Conservation (phyloP, 2,329 filamentous ascomycete genomes). For the Remersonia thermophila region DNA sequence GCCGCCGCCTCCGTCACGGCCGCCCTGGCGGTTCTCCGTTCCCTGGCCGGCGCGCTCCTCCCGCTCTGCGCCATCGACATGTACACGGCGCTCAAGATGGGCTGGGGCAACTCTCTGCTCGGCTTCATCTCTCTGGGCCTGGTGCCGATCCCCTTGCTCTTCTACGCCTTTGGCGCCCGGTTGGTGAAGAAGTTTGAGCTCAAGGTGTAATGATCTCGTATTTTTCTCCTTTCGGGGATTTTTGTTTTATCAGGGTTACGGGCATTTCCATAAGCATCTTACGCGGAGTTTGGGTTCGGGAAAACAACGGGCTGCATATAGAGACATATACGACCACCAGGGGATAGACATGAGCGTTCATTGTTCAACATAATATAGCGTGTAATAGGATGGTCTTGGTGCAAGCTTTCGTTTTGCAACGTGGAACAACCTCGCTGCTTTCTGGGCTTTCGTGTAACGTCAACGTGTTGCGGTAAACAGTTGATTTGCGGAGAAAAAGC, state of each 20-base stretch:
- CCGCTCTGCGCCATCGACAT: constrained; percentile 27
- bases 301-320: too few species aligned
- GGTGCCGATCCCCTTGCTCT: constrained; percentile 27
- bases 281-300: too few species aligned
- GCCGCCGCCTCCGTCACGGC: constrained; percentile 30
- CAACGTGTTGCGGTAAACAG: neutral
- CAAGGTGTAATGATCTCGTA: neutral
- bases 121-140: constrained; percentile 27
- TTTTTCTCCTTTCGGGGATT: neutral
- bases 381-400: too few species aligned
- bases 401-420: too few species aligned
- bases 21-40: constrained; percentile 27
- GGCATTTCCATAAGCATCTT: too few species aligned
- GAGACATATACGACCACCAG: too few species aligned
- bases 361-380: too few species aligned
- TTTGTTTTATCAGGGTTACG: too few species aligned
- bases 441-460: too few species aligned
- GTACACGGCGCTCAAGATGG: constrained; percentile 27
- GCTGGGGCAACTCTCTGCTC: constrained; percentile 32
- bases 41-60: constrained; percentile 26
- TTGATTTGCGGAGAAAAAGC: neutral
- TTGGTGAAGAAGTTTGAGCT: constrained; percentile 18
- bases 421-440: too few species aligned
- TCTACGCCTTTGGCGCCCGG: constrained; percentile 26
- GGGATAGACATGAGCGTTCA: too few species aligned